Evolutionary conservation across 257 asterid species (phyloP), one percentile per base, ranked within the genome.

Genomic region (Salvia splendens): DNA sequence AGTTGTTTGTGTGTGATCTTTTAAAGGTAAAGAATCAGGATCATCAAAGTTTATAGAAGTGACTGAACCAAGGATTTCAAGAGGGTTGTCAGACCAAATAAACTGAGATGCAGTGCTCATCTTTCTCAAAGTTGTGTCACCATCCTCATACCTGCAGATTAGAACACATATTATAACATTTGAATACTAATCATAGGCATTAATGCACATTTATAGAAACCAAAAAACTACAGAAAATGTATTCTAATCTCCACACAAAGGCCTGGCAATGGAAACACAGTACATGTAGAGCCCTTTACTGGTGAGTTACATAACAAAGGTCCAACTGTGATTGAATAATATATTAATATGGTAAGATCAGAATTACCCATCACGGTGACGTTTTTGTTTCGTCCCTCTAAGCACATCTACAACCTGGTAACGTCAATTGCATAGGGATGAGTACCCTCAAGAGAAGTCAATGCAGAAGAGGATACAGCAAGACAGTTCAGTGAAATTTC

Each of bases 321-420:
- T 8, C 67, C 24, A n/a, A 28, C 30, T 11, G 47, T 11, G 35
- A 57, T 2, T 7, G n/a, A 58, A 3, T 6, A 10, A 16, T 24
- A 68, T 56, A 9, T 41, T 38, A 3, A 67, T 1, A 12, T 12
- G 15, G 68, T 11, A 52, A 43, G 56, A 77, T 70, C 5, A 52
- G 49, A 36, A 0, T 56, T 82, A 91, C 96, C 98, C 98, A 67
- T 87, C 99, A 63, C 96, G 94, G 74, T 87, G 95, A 65, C 98
- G 74, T 82, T 91, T 91, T 70, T 87, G 96, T 67, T 87, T 87
- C 1, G 89, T 73, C 57, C 71, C 84, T 75, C 97, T 71, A 6
- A 94, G 89, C 56, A 91, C 95, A 79, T 94, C 97, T 58, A 91
- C 35, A 73, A 91, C 82, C 97, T 93, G 78, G 10, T 42, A 55